A percentile compares a stretch with the other conserved stretches of the same genome.
These are phyloP conservation scores for Oryza coarctata DNA, from an alignment of 176 grass and related monocot genomes.

Conservation along the genomic window DNA sequence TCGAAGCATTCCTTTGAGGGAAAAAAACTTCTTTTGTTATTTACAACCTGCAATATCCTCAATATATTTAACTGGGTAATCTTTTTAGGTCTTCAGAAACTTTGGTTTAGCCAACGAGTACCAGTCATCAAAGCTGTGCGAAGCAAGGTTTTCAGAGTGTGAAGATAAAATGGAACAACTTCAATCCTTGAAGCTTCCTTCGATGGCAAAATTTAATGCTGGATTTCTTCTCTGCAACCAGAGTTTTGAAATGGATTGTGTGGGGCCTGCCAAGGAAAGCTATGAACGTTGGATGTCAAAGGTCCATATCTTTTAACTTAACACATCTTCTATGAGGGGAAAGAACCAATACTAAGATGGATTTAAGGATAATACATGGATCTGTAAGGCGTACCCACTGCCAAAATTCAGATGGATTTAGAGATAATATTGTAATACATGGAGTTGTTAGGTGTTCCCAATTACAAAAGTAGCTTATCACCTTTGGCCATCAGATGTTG, in stretches of 20 bases:
- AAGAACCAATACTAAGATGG: background rate
- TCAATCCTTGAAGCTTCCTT: constrained; percentile 86
- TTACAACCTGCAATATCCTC: background rate
- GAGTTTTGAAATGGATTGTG: constrained; percentile 70
- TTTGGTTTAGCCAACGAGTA: constrained; percentile 73
- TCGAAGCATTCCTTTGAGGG: background rate
- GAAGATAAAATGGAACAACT: constrained; percentile 95
- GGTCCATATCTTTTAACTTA: constrained; percentile 42
- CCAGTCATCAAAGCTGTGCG: constrained; percentile 87
- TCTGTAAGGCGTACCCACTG: no score
- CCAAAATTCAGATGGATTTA: no score
- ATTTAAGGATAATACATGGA: background rate
- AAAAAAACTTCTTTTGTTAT: background rate
- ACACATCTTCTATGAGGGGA: constrained; percentile 5
- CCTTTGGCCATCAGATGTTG: background rate
- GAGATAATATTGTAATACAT: background rate
- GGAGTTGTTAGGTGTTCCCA: background rate
- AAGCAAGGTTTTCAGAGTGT: constrained; percentile 70
- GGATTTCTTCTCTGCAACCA: constrained; percentile 76
- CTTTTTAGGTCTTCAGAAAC: constrained; percentile 62
- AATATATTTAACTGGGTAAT: constrained; percentile 22
- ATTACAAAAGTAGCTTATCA: background rate
- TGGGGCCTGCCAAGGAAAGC: constrained; percentile 71
- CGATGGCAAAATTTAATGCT: constrained; percentile 95
- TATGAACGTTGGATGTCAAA: constrained; percentile 69